Evolutionary conservation across 768 basidiomycete species (phyloP), one percentile per base, ranked within the genome.

Genomic region (Termitomyces sp.): DNA sequence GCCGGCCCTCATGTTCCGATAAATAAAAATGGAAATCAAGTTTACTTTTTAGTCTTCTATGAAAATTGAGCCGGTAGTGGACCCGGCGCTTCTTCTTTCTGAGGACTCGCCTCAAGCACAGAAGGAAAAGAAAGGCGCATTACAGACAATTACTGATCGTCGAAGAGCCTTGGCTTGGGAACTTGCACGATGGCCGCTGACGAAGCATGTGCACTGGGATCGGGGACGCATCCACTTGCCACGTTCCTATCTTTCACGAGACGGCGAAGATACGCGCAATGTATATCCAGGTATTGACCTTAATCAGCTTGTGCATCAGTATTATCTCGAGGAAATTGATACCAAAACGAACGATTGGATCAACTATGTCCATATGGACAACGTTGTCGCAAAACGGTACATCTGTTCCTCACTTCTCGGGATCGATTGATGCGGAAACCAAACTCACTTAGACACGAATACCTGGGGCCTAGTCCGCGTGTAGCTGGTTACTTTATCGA

Each of bases 401-500:
- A 69, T 61, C 24, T 16, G 22, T 32, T 53, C 10, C 49, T 49
- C 28, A 30, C 24, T 14, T 13, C 22, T 28, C 32, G 4, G 1
- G 20, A 28, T 35, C 12, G 33, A 12, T 18, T 46, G 9, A 45
- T 46, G 13, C 26, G 12, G 20, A 32, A 22, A 6, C 53, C n/a
- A 36, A 26, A 53, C 30, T 7, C 3, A 36, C 38, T 10, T 51
- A 79, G 77, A 53, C 76, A 79, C 56, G 77, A 79, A 61, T 76
- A 72, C 61, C 65, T 79, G 10, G 76, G 77, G 1, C 75, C 77
- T 3, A 75, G 74, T 63, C 76, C 77, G 32, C 69, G 76, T 20
- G 71, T 78, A 6, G 77, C 73, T 9, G 77, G 77, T 6, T 79
- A 75, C 60, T 68, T 61, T 32, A 64, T 71, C 8, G 77, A 77